Base-by-base conservation (phyloP, 1,284 basidiomycete genomes). In the Malassezia yamatoensis region DNA sequence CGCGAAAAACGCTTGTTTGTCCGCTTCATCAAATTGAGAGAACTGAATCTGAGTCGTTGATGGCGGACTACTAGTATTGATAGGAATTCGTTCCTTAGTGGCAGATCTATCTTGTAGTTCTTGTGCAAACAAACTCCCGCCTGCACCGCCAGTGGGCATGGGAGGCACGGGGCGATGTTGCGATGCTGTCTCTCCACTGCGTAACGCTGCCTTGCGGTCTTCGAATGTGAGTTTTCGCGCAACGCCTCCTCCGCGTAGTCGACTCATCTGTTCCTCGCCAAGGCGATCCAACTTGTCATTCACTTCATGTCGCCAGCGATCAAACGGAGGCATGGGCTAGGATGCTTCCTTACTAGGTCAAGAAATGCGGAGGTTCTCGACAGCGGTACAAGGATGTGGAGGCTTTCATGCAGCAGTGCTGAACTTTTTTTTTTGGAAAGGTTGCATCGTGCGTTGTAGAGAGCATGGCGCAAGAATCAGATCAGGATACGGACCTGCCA, bases 1-100 rank as follows among this genome's bases (percentile, higher is more conserved):
- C 15, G 49, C 51, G 36, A 68, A 69, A 53, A 69, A 71, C 24
- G 63, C 65, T 10, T 58, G 46, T 43, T 70, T 68, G 51, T 70
- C 66, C 16, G 56, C 45, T n/a, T 55, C 57, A 10, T 61, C 62
- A 51, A 70, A 67, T 20, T 54, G 58, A 8, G 66, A 66, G 50
- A 70, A 68, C 37, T 66, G 55, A 45, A 68, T 61, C 32, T 65
- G 54, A 39, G 40, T 35, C 12, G 43, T 45, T 15, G 42, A 29
- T 37, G 45, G 49, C 40, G 29, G 29, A 10, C 6, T 7, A 4
- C 13, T 15, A 29, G 36, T 16, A 16, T 37, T 16, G 9, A 21
- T 33, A 20, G 36, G n/a, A 7, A 4, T 29, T 7, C 24, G 3
- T 29, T 29, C 24, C 7, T 29, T 29, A 29, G 24, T 4, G 7